phyloP scores from a whole-genome alignment of 202 grass and related monocot genomes.

The Hordeum pubiflorum region DNA sequence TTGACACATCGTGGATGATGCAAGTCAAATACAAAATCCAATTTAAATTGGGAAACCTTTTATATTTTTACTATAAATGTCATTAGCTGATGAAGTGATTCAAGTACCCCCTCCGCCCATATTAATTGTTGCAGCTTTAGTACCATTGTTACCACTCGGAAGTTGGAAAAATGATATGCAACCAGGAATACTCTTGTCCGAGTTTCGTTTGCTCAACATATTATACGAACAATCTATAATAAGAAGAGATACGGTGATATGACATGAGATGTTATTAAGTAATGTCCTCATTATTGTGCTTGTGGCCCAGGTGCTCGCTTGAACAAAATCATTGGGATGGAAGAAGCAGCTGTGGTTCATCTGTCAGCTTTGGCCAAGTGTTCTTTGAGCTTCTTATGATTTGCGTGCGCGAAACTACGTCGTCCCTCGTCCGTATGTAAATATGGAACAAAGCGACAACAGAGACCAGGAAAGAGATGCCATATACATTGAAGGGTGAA shows the following conservation, averaged over 20 bases:
- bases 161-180: neutral
- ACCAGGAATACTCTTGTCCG: neutral
- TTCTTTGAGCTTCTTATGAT: slow-evolving; percentile 27
- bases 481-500: slow-evolving; percentile 18
- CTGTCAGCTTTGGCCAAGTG: slow-evolving; percentile 39
- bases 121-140: too few relatives aligned
- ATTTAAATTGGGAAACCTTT: neutral
- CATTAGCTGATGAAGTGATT: neutral
- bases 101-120: neutral
- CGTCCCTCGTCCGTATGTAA: slow-evolving; percentile 59
- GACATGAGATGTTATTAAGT: neutral
- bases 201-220: neutral
- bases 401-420: neutral
- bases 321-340: slow-evolving; percentile 35
- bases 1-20: neutral
- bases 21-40: neutral
- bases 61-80: neutral
- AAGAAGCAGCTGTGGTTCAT: slow-evolving; percentile 37
- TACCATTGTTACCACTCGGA: neutral
- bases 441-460: slow-evolving; percentile 57
- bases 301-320: slow-evolving; percentile 31
- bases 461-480: slow-evolving; percentile 36
- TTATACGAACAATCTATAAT: neutral
- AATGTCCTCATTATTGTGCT: slow-evolving; percentile 12
- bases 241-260: neutral